Evolutionary conservation across 2,329 filamentous ascomycete species (phyloP).

Genomic region (Penicillium glabrum): DNA sequence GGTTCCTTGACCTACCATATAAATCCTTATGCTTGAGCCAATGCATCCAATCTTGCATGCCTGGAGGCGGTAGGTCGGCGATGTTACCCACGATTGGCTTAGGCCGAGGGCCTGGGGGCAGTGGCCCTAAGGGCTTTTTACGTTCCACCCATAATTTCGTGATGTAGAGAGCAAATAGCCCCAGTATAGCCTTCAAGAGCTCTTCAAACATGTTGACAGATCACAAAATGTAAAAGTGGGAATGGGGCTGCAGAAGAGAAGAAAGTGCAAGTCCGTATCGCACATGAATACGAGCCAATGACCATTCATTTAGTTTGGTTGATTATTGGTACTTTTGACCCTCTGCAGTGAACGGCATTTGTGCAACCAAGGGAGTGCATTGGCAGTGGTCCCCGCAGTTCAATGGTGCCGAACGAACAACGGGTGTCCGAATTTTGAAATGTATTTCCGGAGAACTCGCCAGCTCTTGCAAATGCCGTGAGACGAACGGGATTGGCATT

Average conservation of each 20-base stretch:
- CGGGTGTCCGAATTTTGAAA: neutral
- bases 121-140: neutral
- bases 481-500: neutral
- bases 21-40: conserved; percentile 47
- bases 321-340: neutral
- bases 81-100: conserved; percentile 54
- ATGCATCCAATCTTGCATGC: conserved; percentile 41
- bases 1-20: conserved; percentile 27
- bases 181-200: neutral
- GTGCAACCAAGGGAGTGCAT: neutral
- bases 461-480: neutral
- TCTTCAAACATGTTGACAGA: neutral
- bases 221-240: neutral
- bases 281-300: neutral
- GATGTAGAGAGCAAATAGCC: neutral
- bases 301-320: fast-evolving
- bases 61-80: conserved; percentile 46
- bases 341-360: neutral
- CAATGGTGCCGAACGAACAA: neutral
- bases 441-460: neutral
- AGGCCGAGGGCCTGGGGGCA: conserved; percentile 54
- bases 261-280: neutral
- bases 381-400: neutral
- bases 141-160: neutral
- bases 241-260: neutral